Evolutionary conservation across 495 filamentous ascomycete genomes (phyloP), one percentile per base, ranked within the genome.

Genomic region (Aspergillus steynii): DNA sequence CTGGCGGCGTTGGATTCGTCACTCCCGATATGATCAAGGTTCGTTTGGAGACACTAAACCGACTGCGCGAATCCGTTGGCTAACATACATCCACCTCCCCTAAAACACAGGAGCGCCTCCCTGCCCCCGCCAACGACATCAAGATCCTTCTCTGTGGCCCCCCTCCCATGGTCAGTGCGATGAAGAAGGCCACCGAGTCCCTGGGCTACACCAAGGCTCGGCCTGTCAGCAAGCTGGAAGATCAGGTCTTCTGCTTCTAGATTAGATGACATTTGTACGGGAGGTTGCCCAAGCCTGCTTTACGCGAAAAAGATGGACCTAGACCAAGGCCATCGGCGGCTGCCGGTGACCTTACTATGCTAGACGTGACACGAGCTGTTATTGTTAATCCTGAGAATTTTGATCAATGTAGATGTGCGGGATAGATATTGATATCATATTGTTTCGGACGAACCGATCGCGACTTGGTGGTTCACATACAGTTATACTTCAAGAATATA

Each of bases 181-280:
- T 99, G 81, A 99, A 99, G 89, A 98, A 97, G 85, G 85, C 91
- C 8, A 88, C 92, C 59, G 92, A 93, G 73, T 82, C 84, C 62
- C 82, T 97, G 8, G 95, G 95, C 56, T 99, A 90, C 81, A 83
- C 89, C 72, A 96, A 96, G 84, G 87, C 95, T 34, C 85, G 86
- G 58, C 90, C 93, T 32, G 93, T 97, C 66, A 97, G 93, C 87
- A 98, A 97, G 85, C 83, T 97, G 50, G 89, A 91, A 72, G 94
- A 99, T 75, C 94, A 97, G 76, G 92, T 99, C 66, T 99, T 99
- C 83, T 94, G 92, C 75, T 97, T 99, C 82, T 97, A 91, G 80
- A 65, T 34, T 48, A 20, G n/a, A 20, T 4, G 29, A 15, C 8
- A 42, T 2, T 8, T 8, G 1, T 42, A 42, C 9, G 12, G 37